phyloP scores from a whole-genome alignment of 1,284 basidiomycete species.

The Cronartium ribicola region DNA sequence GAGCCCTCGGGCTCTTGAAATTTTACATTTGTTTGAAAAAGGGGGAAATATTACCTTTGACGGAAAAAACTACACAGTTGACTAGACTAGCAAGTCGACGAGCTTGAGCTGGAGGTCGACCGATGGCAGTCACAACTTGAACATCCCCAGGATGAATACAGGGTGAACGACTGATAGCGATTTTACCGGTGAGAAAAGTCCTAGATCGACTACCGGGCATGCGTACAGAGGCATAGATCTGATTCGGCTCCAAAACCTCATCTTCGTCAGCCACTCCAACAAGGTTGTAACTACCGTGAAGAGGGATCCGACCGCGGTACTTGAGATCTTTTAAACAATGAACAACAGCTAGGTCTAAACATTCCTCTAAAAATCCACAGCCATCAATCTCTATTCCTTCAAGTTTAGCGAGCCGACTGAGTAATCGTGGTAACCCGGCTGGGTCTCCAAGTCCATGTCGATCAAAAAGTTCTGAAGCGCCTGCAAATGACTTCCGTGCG shows the following conservation, averaged over 20 bases:
- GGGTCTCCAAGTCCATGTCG: slow-evolving; percentile 58
- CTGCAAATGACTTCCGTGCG: slow-evolving; percentile 58
- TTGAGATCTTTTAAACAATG: slow-evolving; percentile 67
- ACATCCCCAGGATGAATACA: slow-evolving; percentile 68
- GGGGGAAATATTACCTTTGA: slow-evolving; percentile 55
- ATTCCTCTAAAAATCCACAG: slow-evolving; percentile 55
- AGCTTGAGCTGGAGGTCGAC: slow-evolving; percentile 54
- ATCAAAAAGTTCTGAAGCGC: slow-evolving; percentile 57
- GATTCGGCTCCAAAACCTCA: slow-evolving; percentile 59
- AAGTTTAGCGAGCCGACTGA: slow-evolving; percentile 58
- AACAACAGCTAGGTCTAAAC: slow-evolving; percentile 60
- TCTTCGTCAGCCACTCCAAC: slow-evolving; percentile 65
- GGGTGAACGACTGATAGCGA: slow-evolving; percentile 63
- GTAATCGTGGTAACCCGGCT: slow-evolving; percentile 57
- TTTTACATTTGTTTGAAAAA: no score
- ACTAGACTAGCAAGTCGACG: slow-evolving; percentile 57
- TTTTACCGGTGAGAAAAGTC: slow-evolving; percentile 58
- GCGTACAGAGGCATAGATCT: slow-evolving; percentile 68
- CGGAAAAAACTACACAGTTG: slow-evolving; percentile 69
- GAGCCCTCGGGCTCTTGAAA: background rate
- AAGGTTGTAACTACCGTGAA: slow-evolving; percentile 63
- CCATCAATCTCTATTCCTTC: slow-evolving; percentile 56
- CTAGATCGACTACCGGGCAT: slow-evolving; percentile 55
- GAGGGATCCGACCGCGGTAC: slow-evolving; percentile 62
- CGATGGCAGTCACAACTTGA: slow-evolving; percentile 66